These are phyloP conservation scores for Termitomyces sp. DNA, from an alignment of 768 basidiomycete genomes.

Conservation along the genomic window DNA sequence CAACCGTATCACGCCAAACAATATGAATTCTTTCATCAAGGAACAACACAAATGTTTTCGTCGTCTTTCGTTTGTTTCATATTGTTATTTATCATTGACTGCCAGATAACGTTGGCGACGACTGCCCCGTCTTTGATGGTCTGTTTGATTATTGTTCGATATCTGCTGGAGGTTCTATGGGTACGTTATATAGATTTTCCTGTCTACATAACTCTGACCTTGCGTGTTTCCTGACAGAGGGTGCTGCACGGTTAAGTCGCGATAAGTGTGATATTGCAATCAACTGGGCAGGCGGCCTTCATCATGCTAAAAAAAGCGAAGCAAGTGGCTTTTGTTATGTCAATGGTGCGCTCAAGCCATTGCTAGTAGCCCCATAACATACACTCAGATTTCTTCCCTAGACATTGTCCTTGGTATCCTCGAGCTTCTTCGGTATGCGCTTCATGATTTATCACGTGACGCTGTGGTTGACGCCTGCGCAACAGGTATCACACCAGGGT, in stretches of 20 bases:
- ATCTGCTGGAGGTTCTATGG: slow-evolving; percentile 99
- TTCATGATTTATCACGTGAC: neutral
- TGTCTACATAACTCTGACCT: neutral
- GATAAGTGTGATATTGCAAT: slow-evolving; percentile 99
- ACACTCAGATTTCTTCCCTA: slow-evolving; percentile 21
- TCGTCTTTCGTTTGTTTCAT: slow-evolving; percentile 1
- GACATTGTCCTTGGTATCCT: slow-evolving; percentile 97
- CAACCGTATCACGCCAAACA: slow-evolving; percentile 87
- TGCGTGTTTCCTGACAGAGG: slow-evolving; percentile 55
- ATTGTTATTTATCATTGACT: neutral
- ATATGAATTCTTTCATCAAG: slow-evolving; percentile 89
- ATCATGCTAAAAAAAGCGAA: slow-evolving; percentile 99
- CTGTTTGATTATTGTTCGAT: slow-evolving; percentile 99
- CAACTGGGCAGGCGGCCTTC: slow-evolving; percentile 98
- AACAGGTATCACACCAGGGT: slow-evolving; percentile 87
- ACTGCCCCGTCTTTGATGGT: slow-evolving; percentile 98
- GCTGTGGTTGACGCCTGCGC: neutral
- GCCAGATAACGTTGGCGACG: slow-evolving; percentile 96
- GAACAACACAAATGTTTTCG: slow-evolving; percentile 91
- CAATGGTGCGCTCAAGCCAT: slow-evolving; percentile 53
- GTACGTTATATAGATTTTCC: slow-evolving; percentile 37
- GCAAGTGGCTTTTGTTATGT: slow-evolving; percentile 99
- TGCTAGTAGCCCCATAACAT: neutral
- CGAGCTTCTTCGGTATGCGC: slow-evolving; percentile 74
- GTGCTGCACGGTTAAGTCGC: slow-evolving; percentile 88